A percentile compares a stretch with the other conserved stretches of the same genome.
Conservation (phyloP, 2,329 filamentous ascomycete genomes). For the Scytalidium lignicola region DNA sequence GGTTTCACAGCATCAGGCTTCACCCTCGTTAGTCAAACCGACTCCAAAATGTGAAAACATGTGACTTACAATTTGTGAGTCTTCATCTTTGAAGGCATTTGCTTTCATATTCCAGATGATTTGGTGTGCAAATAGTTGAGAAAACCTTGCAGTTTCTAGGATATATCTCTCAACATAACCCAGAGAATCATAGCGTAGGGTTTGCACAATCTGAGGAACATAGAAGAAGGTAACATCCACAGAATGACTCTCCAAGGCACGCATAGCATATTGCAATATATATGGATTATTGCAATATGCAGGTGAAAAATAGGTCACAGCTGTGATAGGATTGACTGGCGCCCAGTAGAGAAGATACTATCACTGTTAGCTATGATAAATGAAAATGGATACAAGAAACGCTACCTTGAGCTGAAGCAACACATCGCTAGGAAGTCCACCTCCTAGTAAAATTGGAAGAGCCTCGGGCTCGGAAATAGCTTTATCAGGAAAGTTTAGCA, state of each 20-base stretch:
- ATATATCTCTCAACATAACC: conserved; percentile 97
- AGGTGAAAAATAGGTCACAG: conserved; percentile 88
- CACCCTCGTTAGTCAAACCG: conserved; percentile 10
- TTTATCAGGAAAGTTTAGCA: conserved; percentile 80
- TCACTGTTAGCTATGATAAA: conserved; percentile 23
- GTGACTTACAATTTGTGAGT: conserved; percentile 69
- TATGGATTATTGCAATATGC: conserved; percentile 88
- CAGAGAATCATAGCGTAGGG: conserved; percentile 83
- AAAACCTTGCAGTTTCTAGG: conserved; percentile 92
- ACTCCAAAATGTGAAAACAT: neutral
- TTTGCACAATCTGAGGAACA: conserved; percentile 96
- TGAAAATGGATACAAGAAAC: neutral
- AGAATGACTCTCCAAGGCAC: conserved; percentile 86
- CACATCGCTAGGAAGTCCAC: conserved; percentile 71
- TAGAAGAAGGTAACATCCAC: conserved; percentile 99
- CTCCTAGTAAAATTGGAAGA: conserved; percentile 74
- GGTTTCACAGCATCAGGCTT: conserved; percentile 89
- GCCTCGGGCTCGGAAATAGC: conserved; percentile 78
- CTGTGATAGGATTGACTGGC: conserved; percentile 86
- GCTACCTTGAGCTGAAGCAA: conserved; percentile 76
- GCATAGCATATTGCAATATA: conserved; percentile 94
- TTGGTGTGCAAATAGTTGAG: conserved; percentile 97
- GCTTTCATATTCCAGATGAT: conserved; percentile 99
- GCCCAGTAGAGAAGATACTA: conserved; percentile 91
- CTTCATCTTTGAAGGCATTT: conserved; percentile 96